These are phyloP conservation scores for Piloderma croceum DNA, from an alignment of 768 basidiomycete genomes.

Conservation along the genomic window DNA sequence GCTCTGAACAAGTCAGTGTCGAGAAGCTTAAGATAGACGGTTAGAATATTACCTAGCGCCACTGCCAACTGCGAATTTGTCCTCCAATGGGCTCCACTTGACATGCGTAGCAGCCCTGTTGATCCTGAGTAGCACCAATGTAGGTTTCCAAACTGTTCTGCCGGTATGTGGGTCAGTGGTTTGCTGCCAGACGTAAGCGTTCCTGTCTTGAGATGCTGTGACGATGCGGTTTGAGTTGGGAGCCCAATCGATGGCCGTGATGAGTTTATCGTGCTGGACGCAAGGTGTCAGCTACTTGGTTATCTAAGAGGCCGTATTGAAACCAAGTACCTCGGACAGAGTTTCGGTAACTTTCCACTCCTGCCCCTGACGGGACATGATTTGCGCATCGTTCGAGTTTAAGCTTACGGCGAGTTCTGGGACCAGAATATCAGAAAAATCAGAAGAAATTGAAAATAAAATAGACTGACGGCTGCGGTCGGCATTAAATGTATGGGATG, in stretches of 20 bases:
- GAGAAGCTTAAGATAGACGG: neutral
- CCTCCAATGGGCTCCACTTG: slow-evolving; percentile 94
- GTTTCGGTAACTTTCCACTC: slow-evolving; percentile 72
- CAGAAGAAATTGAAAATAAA: neutral
- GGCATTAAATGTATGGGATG: slow-evolving; percentile 85
- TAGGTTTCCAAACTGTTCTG: slow-evolving; percentile 82
- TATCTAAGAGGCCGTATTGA: neutral
- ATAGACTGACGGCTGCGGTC: slow-evolving; percentile 75
- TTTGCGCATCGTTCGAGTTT: slow-evolving; percentile 84
- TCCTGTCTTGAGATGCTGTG: slow-evolving; percentile 97
- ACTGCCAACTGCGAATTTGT: slow-evolving; percentile 97
- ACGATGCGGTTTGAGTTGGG: slow-evolving; percentile 95
- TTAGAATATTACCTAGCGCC: slow-evolving; percentile 71
- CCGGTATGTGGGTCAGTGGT: slow-evolving; percentile 69
- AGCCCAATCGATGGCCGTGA: slow-evolving; percentile 99
- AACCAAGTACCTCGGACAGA: slow-evolving; percentile 68
- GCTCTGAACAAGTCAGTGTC: slow-evolving; percentile 43
- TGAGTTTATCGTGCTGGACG: slow-evolving; percentile 88
- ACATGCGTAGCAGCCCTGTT: slow-evolving; percentile 95
- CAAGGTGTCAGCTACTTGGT: neutral
- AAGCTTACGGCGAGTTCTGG: slow-evolving; percentile 90
- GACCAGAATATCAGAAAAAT: slow-evolving; percentile 5
- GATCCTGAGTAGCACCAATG: slow-evolving; percentile 90
- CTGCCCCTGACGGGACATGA: slow-evolving; percentile 60
- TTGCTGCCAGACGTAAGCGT: slow-evolving; percentile 97